Conservation (phyloP, 169 alveolate genomes). For the Miamiensis avidus region DNA sequence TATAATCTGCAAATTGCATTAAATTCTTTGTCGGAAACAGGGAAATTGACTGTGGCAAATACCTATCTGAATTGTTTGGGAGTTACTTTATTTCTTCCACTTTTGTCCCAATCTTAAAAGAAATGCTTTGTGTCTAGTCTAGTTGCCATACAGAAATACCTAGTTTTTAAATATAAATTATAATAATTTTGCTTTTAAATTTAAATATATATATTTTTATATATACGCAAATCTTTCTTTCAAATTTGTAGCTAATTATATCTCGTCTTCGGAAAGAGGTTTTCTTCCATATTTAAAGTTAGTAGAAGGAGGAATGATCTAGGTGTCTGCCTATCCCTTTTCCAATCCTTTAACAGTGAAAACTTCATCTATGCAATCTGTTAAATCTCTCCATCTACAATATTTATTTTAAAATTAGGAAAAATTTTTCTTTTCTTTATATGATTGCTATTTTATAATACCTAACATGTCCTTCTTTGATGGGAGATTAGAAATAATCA, state of each 20-base stretch:
- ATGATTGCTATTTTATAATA: too few species aligned
- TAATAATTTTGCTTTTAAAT: not conserved
- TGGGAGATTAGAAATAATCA: conserved; percentile 51
- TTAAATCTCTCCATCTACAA: conserved; percentile 67
- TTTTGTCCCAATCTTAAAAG: conserved; percentile 81
- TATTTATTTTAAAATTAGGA: too few species aligned
- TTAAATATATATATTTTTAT: conserved; percentile 33
- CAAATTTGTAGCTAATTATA: conserved; percentile 51
- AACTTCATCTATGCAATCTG: conserved; percentile 75
- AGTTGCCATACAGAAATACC: conserved; percentile 45
- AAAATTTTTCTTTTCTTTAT: not conserved
- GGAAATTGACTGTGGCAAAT: conserved; percentile 64
- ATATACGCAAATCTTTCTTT: conserved; percentile 46
- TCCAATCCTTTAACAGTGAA: conserved; percentile 77
- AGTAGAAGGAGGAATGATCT: conserved; percentile 53
- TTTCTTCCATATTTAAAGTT: conserved; percentile 63
- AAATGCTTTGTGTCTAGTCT: conserved; percentile 79
- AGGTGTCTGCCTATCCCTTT: conserved; percentile 54
- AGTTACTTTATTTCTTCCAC: conserved; percentile 67
- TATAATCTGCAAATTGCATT: conserved; percentile 59
- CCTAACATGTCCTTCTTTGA: conserved; percentile 53
- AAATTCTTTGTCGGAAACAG: conserved; percentile 66
- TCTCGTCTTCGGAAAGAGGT: conserved; percentile 52
- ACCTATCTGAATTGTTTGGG: conserved; percentile 78
- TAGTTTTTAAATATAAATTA: conserved; percentile 47